A percentile compares a stretch with the other conserved stretches of the same genome.
phyloP scores from a whole-genome alignment of 2,329 filamentous ascomycete genomes.

The Dactylellina sp. region DNA sequence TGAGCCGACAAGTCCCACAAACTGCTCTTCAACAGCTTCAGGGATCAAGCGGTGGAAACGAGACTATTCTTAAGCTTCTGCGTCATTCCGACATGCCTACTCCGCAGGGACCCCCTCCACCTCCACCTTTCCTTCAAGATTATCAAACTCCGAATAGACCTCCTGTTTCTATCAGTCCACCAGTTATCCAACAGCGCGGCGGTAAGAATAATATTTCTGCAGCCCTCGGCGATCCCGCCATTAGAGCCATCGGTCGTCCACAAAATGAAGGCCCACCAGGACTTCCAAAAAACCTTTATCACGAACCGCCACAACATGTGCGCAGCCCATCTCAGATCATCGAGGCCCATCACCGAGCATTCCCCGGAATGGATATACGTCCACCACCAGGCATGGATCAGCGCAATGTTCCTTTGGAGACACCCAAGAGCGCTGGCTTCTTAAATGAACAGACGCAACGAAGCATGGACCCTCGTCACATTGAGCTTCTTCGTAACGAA shows the following conservation, averaged over 20 bases:
- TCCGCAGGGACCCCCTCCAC: slow-evolving; percentile 47
- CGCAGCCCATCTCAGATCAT: slow-evolving; percentile 52
- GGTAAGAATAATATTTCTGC: slow-evolving; percentile 28
- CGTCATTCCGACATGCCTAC: slow-evolving; percentile 55
- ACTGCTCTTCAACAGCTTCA: slow-evolving; percentile 23
- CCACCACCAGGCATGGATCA: slow-evolving; percentile 53
- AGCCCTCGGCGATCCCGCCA: slow-evolving; percentile 41
- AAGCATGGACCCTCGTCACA: slow-evolving; percentile 44
- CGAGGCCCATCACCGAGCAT: slow-evolving; percentile 47
- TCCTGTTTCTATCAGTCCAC: slow-evolving; percentile 46
- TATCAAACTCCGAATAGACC: slow-evolving; percentile 51
- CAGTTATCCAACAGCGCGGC: slow-evolving; percentile 36
- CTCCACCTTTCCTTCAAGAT: slow-evolving; percentile 45
- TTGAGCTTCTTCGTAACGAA: slow-evolving; percentile 51
- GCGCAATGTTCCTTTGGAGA: slow-evolving; percentile 34
- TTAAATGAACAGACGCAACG: slow-evolving; percentile 42
- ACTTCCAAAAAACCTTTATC: slow-evolving; percentile 50
- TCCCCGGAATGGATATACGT: slow-evolving; percentile 52
- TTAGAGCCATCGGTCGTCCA: slow-evolving; percentile 39
- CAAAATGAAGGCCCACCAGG: slow-evolving; percentile 44
- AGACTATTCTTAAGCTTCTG: slow-evolving; percentile 47
- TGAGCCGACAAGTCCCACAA: slow-evolving; percentile 20
- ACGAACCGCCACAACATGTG: slow-evolving; percentile 51
- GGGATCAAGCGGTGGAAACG: slow-evolving; percentile 32
- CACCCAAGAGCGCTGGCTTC: slow-evolving; percentile 27